Base-by-base conservation (phyloP, 176 grass and related monocot genomes). In the Oryza glaberrima region DNA sequence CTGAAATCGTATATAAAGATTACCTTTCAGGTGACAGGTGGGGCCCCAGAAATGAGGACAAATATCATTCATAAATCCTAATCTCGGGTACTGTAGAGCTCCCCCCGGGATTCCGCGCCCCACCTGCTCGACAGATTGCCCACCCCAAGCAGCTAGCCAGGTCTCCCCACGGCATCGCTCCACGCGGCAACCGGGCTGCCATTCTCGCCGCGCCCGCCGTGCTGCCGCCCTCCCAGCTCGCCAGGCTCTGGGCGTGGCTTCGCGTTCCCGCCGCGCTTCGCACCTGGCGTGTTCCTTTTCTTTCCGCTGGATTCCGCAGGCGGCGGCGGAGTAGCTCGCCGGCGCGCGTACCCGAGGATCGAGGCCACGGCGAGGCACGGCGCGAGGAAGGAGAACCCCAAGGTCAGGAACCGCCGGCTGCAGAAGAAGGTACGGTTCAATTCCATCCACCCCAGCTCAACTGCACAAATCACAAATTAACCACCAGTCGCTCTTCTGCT, bases 371-470 rank as follows among this genome's bases (percentile, higher is more conserved):
- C 90, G 28, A 89, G 88, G 90, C 82, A 85, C 19, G 73, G 69
- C 32, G 51, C 93, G 7, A 82, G 83, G 20, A 94, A 77, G 86
- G 96, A 99, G 87, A 99, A 41, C 22, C 78, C 91, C 48, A 99
- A 99, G 78, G 88, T 91, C 81, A 96, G 93, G 80, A 94, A 94
- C 86, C 84, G 88, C 16, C 78, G 86, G n/a, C 74, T 86, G 43
- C 85, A 87, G 86, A 96, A 79, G 85, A 96, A 99, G 96, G 96
- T 96, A 79, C 9, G 51, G 23, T 17, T 68, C 74, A 30, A 58
- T 46, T 34, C 35, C 35, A 30, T 30, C 28, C 35, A 36, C 28
- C 28, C 28, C 28, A 30, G 28, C 28, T 5, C 35, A 36, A 36
- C 28, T 30, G 28, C 28, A 30, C 28, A 30, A 30, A 30, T 30